Evolutionary conservation across 371 early-diverging fungal species (phyloP), one percentile per base, ranked within the genome.

Genomic region (Mucor indicus): DNA sequence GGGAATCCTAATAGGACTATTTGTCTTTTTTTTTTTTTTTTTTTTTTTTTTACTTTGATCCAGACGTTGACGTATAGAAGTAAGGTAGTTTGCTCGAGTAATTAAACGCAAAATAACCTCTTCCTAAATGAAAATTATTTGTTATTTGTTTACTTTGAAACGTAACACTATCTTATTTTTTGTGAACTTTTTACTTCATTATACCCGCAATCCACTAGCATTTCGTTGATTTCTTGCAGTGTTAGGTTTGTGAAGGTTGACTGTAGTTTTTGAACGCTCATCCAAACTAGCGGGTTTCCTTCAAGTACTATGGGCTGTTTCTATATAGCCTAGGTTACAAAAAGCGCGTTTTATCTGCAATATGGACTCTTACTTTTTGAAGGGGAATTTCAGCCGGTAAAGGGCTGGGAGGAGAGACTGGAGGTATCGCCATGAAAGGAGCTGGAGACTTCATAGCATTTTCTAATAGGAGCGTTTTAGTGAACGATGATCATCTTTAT

Each of bases 151-250:
- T n/a, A n/a, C n/a, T n/a, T n/a, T n/a, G n/a, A n/a, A n/a, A n/a
- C n/a, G n/a, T n/a, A n/a, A n/a, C n/a, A n/a, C n/a, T n/a, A n/a
- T n/a, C n/a, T n/a, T n/a, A n/a, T n/a, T n/a, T n/a, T n/a, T n/a
- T n/a, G n/a, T n/a, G n/a, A n/a, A n/a, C n/a, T n/a, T n/a, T 13
- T 22, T 61, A 74, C 88, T 68, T 91, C 93, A 45, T 93, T 86
- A 44, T 85, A 72, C 21, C 67, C 72, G 53, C 83, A 83, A 56
- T 91, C 88, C 57, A 77, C 74, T 23, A 93, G 61, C 29, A 90
- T 85, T 36, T 84, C 80, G 44, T 81, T 72, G 27, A 92, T 88
- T 67, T 95, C 93, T 46, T 89, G 85, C 33, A 80, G 77, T 0
- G 72, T 64, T 16, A 95, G 48, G 52, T 87, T 80, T 13, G 70